These are phyloP conservation scores for Calocybe indica DNA, from an alignment of 768 basidiomycete species.

Conservation along the genomic window DNA sequence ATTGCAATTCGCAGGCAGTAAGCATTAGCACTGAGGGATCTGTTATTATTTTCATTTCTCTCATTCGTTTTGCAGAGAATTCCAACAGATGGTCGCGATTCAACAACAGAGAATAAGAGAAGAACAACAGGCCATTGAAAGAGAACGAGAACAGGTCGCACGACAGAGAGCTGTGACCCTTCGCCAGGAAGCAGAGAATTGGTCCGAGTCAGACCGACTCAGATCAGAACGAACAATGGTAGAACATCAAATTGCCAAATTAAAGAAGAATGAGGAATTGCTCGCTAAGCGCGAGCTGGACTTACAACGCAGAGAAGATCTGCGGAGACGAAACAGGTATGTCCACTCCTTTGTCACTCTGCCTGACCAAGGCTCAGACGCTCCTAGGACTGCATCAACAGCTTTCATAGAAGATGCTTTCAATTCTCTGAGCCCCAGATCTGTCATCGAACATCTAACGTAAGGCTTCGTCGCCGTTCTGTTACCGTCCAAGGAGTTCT, in stretches of 20 bases:
- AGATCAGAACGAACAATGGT: conserved; percentile 1
- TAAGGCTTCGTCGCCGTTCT: conserved; percentile 1
- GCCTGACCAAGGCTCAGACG: neutral
- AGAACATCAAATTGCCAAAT: conserved; percentile 4
- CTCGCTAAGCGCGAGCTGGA: conserved; percentile 4
- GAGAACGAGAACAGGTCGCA: conserved; percentile 5
- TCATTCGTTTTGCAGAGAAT: conserved; percentile 2
- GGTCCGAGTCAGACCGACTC: conserved; percentile 6
- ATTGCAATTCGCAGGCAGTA: conserved; percentile 9
- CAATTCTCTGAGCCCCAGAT: conserved; percentile 6
- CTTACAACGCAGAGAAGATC: conserved; percentile 6
- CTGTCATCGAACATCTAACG: conserved; percentile 12
- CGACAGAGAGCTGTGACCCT: neutral
- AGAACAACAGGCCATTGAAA: conserved; percentile 2
- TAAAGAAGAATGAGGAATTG: conserved; percentile 7
- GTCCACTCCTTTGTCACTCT: neutral
- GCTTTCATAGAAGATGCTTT: conserved; percentile 12
- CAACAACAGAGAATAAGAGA: neutral
- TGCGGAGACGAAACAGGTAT: conserved; percentile 10
- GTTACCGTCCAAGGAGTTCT: neutral
- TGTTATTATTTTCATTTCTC: neutral
- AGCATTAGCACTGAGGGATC: neutral
- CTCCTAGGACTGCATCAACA: conserved; percentile 7
- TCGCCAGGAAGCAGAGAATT: conserved; percentile 8
- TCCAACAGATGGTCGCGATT: neutral